Evolutionary conservation across 495 filamentous ascomycete species (phyloP), one percentile per base, ranked within the genome.

Genomic region (Cudoniella acicularis): DNA sequence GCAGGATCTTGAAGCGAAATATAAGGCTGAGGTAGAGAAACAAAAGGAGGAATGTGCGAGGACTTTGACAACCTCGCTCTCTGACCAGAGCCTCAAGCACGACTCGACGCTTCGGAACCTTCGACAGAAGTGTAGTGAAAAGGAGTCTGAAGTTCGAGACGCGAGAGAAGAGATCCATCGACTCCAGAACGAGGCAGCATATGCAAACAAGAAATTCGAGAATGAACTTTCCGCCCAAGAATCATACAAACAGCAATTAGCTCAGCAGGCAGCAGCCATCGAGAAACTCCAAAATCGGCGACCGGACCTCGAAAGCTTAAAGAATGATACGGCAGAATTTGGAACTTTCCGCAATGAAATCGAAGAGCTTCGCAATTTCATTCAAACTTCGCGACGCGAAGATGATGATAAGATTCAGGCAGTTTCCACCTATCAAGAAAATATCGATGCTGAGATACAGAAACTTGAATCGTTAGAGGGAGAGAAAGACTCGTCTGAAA

Each of bases 31-130:
- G 51, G 16, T 58, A 10, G 52, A 49, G 23, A 58, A 61, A 30
- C 56, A 69, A 16, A 57, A 67, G 43, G 27, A 58, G 40, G 67
- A 69, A 25, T 56, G 68, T 0, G 55, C 52, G 20, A 52, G 54
- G 22, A 53, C 41, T 10, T 36, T 51, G 23, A 36, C 4, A 6
- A 36, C 30, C 4, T 6, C 30, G 13, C 30, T 36, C 30, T 36
- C 66, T 6, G 54, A 57, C 10, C 36, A 25, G 25, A 11, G 40
- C 17, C 10, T 49, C 10, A 63, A 49, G 63, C 55, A 27, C 21
- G 11, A 22, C 61, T 64, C 25, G 54, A 64, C 16, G 27, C 58
- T 49, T 27, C 46, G 20, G 53, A 68, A 52, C 36, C 67, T 24
- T 40, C 46, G 36, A 30, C 47, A 23, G 23, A 40, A 43, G 25